These are phyloP conservation scores for Microbotryum intermedium DNA, from an alignment of 1,284 basidiomycete species.

Conservation along the genomic window DNA sequence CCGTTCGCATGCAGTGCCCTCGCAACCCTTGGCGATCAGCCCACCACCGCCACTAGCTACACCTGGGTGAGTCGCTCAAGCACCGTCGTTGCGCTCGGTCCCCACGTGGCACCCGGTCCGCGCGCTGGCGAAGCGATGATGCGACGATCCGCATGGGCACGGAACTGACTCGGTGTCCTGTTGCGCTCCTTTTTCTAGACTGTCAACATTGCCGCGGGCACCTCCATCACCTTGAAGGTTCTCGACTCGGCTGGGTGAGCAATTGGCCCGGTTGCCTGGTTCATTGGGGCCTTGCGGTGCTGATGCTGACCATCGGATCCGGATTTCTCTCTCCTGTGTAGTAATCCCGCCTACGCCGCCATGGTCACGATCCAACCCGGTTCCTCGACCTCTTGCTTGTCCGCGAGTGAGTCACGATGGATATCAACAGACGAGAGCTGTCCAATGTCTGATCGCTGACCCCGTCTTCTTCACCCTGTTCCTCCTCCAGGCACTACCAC, in stretches of 20 bases:
- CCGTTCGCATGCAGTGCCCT: not conserved
- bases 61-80: not conserved
- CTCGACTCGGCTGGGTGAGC: constrained; percentile 1
- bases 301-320: not conserved
- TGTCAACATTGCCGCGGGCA: constrained; percentile 1
- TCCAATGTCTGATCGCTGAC: no score
- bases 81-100: no score
- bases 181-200: not conserved
- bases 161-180: no score
- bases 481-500: not conserved
- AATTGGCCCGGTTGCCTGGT: not conserved
- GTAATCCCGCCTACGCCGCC: not conserved
- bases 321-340: not conserved
- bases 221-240: not conserved
- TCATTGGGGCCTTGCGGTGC: not conserved
- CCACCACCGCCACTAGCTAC: not conserved
- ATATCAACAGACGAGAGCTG: no score
- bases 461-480: no score
- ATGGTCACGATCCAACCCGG: not conserved
- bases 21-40: not conserved
- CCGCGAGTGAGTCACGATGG: not conserved
- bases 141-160: no score
- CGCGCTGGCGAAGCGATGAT: no score
- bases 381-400: not conserved
- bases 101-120: no score